Evolutionary conservation across 2,329 filamentous ascomycete species (phyloP), one percentile per base, ranked within the genome.

Genomic region (Cryphonectria carpinicola): DNA sequence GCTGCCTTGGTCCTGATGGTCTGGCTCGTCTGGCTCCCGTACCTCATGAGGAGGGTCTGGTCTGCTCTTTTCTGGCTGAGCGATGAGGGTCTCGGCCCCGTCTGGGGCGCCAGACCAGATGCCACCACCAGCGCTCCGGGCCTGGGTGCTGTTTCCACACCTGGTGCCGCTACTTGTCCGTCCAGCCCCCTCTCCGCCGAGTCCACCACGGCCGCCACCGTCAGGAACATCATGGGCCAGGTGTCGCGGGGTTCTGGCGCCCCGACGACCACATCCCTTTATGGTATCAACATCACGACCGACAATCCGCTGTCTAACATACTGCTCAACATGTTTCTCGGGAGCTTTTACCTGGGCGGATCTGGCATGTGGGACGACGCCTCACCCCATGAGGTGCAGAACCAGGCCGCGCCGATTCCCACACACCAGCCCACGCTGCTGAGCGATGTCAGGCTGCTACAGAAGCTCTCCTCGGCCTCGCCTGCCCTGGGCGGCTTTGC

Each of bases 21-120:
- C 32, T 99, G 97, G 96, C 85, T 98, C 32, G 89, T 92, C 65
- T 91, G 93, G 84, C 86, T 99, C 63, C 96, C 96, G 1, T 98
- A 93, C 83, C 89, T 93, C 63, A 97, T 98, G 88, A 89, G 97
- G 76, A 91, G 93, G 52, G 90, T 97, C 63, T 99, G 96, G 97
- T 90, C 95, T 54, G 92, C 94, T 72, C 86, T 98, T 75, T 98
- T 99, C 82, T 99, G 95, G 94, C 84, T 97, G 73, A 95, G 93
- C 72, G 95, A 98, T 86, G 93, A 83, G 86, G 93, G 87, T 2
- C 79, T 89, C 5, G 83, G 84, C 14, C 79, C 71, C 79, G 63
- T 76, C 77, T 67, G 75, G 79, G 71, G 71, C 32, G 71, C 68
- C 32, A 63, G 56, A 25, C 11, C 63, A 5, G 73, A 71, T 22